Evolutionary conservation across 768 basidiomycete genomes (phyloP), one percentile per base, ranked within the genome.

Genomic region (Xerocomus brunneocitrinus): DNA sequence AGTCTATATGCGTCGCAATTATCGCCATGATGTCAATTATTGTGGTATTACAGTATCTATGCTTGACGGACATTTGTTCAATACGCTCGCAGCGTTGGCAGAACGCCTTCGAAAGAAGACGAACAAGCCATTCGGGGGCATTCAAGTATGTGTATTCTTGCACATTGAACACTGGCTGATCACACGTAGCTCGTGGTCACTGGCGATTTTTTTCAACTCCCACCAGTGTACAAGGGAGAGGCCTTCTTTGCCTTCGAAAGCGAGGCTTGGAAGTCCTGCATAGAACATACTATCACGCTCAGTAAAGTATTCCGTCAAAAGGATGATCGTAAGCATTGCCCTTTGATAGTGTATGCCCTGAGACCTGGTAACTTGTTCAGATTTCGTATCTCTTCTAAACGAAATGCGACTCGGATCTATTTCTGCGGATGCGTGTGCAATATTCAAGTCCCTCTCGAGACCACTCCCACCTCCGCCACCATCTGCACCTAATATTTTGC

Each of bases 281-380:
- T 84, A 45, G 75, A 81, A 46, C 70, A 75, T 47, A 87, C 81
- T 1, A 76, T 89, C 53, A 84, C 79, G 47, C 74, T 91, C 3
- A 83, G 76, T 5, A 81, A 86, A 58, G 89, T 91, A 4, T 90
- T 87, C 68, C 70, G 89, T 27, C 89, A 91, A 64, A 88, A 83
- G 49, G 87, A 89, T 62, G 74, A 79, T 42, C 69, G 87, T 87
- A 57, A 58, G 81, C 50, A 8, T 31, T 8, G 12, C 31, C 13
- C 6, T 30, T 1, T 3, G 19, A 32, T 22, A 16, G 25, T 19
- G 12, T 43, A 35, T 40, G 2, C 3, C 8, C 42, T 31, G 5
- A 27, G 8, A n/a, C 38, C 46, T 51, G 12, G 3, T 25, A n/a
- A 28, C 19, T 25, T 22, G 19, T 32, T 24, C 57, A 87, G 85